Evolutionary conservation across 1,284 basidiomycete genomes (phyloP).

Genomic region (Trametes versicolor): DNA sequence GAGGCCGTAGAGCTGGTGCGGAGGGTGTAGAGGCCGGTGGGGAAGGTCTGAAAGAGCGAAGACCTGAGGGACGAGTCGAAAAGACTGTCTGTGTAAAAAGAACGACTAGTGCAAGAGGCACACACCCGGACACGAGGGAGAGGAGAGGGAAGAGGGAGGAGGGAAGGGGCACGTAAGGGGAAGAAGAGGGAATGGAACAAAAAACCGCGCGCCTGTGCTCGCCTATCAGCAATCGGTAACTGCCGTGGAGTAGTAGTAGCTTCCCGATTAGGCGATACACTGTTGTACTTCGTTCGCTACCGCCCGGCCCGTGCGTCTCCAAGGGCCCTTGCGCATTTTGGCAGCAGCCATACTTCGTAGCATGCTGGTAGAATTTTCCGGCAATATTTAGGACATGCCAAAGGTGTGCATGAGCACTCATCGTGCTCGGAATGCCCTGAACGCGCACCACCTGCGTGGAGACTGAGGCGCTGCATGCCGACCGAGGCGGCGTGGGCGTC

Average conservation of each 20-base stretch:
- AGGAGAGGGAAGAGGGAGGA: conserved; percentile 15
- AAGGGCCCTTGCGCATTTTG: background rate
- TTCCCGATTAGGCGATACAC: conserved; percentile 14
- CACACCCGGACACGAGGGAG: conserved; percentile 21
- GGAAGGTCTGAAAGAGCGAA: conserved; percentile 21
- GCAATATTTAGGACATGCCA: no score
- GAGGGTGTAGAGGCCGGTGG: background rate
- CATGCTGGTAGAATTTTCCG: no score
- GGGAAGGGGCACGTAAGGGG: conserved; percentile 1
- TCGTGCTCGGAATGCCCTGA: background rate
- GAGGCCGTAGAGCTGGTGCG: background rate
- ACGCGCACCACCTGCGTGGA: background rate
- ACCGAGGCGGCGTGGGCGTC: background rate
- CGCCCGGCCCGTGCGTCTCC: background rate
- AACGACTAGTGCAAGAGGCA: conserved; percentile 31
- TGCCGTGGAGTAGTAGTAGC: conserved; percentile 15
- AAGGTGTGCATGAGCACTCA: no score
- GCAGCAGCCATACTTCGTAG: background rate
- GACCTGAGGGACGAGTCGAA: conserved; percentile 25
- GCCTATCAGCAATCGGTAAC: conserved; percentile 16
- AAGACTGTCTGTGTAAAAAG: conserved; percentile 33
- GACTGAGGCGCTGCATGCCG: background rate
- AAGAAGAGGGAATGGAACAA: conserved; percentile 15
- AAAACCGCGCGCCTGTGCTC: conserved; percentile 10
- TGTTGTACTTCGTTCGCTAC: conserved; percentile 7